Base-by-base conservation (phyloP, 2,329 filamentous ascomycete genomes). In the Bipolaris bicolor region DNA sequence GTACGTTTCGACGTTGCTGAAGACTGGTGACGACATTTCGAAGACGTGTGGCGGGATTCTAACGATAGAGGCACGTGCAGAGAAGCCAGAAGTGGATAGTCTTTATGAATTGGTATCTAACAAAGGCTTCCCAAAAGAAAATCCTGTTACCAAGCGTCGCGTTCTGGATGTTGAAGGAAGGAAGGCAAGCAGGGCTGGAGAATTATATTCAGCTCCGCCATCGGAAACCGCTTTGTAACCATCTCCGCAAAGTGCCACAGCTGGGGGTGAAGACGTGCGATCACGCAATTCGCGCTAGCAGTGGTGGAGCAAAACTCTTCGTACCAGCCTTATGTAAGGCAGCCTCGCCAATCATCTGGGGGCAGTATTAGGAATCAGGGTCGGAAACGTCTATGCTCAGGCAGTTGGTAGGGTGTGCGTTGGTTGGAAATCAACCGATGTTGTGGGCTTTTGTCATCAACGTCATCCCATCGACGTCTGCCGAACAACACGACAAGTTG, bases 281-380 rank as follows among this genome's bases (percentile, higher is more conserved):
- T 70, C 69, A 71, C 69, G 69, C 69, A 69, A 71, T 70, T 70
- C 62, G 57, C 67, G 66, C 66, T 69, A 70, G 62, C 58, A 66
- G 60, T 61, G 61, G 55, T 47, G 52, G 57, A 68, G 59, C 63
- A 68, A 66, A 67, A 55, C 43, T 62, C 62, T 68, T 65, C 43
- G 40, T 61, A 16, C 49, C 39, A 58, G 45, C 54, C 60, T 62
- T 64, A 65, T 58, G 63, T 67, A 68, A 64, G 60, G 46, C 55
- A 43, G 49, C 40, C 34, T 51, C 50, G 47, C 67, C 67, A 70
- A 69, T 70, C 52, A 59, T 7, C 2, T 46, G 52, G 59, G 54
- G 58, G 50, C 60, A 58, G 61, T 49, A 58, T 37, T 20, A 49
- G 39, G 50, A 26, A 31, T 52, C 43, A 41, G 26, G 26, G 7